phyloP scores from a whole-genome alignment of 225 moss, liverwort and hornwort species.

The Takakia lepidozioides region DNA sequence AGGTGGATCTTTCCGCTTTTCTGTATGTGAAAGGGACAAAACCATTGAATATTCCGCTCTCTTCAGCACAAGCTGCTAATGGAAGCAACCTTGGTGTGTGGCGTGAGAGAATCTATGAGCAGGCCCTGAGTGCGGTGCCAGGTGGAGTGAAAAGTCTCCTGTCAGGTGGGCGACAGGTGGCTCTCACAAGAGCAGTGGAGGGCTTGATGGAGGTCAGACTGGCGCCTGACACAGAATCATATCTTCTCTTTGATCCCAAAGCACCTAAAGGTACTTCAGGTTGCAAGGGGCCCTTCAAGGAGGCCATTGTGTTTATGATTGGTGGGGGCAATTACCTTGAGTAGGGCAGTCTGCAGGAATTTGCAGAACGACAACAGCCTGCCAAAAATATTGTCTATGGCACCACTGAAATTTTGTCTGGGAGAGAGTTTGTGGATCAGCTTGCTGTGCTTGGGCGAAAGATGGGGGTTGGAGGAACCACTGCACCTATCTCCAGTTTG shows the following conservation, averaged over 20 bases:
- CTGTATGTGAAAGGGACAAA: constrained; percentile 92
- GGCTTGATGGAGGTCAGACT: no score
- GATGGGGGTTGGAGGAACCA: constrained; percentile 69
- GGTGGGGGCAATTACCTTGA: constrained; percentile 96
- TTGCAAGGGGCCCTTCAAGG: constrained; percentile 89
- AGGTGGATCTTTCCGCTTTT: constrained; percentile 80
- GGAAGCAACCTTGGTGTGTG: constrained; percentile 83
- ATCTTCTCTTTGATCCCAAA: no score
- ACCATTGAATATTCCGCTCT: constrained; percentile 78
- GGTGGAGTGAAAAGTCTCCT: no score
- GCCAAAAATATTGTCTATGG: no score
- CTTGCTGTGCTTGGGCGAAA: constrained; percentile 77
- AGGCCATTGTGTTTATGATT: constrained; percentile 96
- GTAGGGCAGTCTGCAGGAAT: constrained; percentile 93
- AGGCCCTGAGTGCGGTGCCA: constrained; percentile 85
- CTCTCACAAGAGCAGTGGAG: constrained; percentile 79
- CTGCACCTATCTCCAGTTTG: no score
- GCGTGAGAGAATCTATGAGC: constrained; percentile 84
- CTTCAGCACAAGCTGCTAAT: constrained; percentile 61
- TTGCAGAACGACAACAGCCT: constrained; percentile 90
- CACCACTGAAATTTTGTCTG: no score
- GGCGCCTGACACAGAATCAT: constrained; percentile 76
- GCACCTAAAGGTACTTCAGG: constrained; percentile 68
- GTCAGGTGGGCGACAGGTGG: constrained; percentile 83
- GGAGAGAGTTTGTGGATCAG: constrained; percentile 86